Percentiles rank a stretch among this genome's conserved stretches.
phyloP scores from a whole-genome alignment of 495 filamentous ascomycete genomes.

The Aspergillus ellipticus region DNA sequence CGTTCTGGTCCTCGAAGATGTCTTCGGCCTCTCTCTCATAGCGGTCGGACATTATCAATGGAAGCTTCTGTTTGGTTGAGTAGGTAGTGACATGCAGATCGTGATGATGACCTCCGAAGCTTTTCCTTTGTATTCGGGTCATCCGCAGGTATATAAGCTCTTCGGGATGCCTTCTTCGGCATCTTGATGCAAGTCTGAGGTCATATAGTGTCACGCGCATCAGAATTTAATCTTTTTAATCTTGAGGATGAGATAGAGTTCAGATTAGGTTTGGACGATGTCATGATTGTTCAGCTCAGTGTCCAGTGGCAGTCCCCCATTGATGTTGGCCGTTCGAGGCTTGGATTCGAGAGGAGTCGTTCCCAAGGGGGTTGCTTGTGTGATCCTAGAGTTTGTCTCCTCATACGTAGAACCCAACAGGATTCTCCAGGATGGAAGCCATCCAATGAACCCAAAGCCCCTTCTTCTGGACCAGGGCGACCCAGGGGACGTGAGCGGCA shows the following conservation, averaged over 20 bases:
- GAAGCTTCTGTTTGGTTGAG: neutral
- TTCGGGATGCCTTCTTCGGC: neutral
- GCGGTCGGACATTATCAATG: conserved; percentile 17
- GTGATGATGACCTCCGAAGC: neutral
- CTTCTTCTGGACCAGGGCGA: neutral
- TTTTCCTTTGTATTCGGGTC: neutral
- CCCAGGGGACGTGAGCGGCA: no score
- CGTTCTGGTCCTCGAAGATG: conserved; percentile 25
- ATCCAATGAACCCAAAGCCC: neutral
- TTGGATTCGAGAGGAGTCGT: no score
- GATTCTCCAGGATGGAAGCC: neutral
- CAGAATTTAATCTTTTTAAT: neutral
- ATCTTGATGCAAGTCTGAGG: neutral
- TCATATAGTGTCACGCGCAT: neutral
- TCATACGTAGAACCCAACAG: no score
- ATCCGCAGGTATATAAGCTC: neutral
- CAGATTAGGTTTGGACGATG: neutral
- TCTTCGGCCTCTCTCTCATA: conserved; percentile 29
- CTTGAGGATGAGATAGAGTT: neutral
- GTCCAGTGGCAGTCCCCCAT: neutral
- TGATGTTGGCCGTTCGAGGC: no score
- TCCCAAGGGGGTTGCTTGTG: no score
- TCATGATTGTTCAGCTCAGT: neutral
- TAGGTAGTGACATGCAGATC: neutral
- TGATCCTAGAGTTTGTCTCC: neutral